These are phyloP conservation scores for Daldinia grandis DNA, from an alignment of 495 filamentous ascomycete genomes.

Conservation along the genomic window DNA sequence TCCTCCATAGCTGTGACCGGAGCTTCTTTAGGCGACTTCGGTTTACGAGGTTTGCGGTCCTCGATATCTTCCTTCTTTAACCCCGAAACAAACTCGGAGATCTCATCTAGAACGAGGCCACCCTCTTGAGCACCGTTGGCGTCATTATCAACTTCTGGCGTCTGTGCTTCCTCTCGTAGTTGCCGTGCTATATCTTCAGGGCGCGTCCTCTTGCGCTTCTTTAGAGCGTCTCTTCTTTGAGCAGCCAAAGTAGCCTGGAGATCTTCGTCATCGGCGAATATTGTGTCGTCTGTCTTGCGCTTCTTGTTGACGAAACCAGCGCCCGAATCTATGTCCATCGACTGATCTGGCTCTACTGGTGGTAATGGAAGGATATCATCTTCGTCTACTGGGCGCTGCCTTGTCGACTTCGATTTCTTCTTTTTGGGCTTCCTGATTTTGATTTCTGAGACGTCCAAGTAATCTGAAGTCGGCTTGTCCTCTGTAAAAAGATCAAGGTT, in stretches of 20 bases:
- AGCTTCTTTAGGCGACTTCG: conserved; percentile 45
- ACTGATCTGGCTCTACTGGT: conserved; percentile 55
- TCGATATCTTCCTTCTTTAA: conserved; percentile 74
- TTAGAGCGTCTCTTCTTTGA: conserved; percentile 82
- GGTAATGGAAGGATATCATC: conserved; percentile 73
- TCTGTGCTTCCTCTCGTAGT: conserved; percentile 77
- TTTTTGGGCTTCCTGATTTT: conserved; percentile 95
- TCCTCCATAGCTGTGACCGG: conserved; percentile 59
- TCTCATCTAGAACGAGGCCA: conserved; percentile 91
- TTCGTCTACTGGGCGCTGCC: conserved; percentile 72
- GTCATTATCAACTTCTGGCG: conserved; percentile 51
- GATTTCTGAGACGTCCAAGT: conserved; percentile 82
- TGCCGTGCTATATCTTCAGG: conserved; percentile 88
- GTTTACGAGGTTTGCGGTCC: conserved; percentile 63
- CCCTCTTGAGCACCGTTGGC: conserved; percentile 65
- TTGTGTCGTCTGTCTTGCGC: conserved; percentile 68
- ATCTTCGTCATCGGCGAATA: conserved; percentile 91
- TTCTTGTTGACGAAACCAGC: conserved; percentile 62
- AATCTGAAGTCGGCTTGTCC: conserved; percentile 74
- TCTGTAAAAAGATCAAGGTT: conserved; percentile 70
- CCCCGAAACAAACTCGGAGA: conserved; percentile 91
- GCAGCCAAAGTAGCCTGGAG: conserved; percentile 83
- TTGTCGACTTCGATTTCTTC: conserved; percentile 82
- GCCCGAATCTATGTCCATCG: conserved; percentile 81
- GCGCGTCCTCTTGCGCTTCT: conserved; percentile 84